Percentiles rank a stretch among this genome's conserved stretches.
These are phyloP conservation scores for Saposhnikovia divaricata DNA, from an alignment of 129 eudicot species.

Conservation along the genomic window DNA sequence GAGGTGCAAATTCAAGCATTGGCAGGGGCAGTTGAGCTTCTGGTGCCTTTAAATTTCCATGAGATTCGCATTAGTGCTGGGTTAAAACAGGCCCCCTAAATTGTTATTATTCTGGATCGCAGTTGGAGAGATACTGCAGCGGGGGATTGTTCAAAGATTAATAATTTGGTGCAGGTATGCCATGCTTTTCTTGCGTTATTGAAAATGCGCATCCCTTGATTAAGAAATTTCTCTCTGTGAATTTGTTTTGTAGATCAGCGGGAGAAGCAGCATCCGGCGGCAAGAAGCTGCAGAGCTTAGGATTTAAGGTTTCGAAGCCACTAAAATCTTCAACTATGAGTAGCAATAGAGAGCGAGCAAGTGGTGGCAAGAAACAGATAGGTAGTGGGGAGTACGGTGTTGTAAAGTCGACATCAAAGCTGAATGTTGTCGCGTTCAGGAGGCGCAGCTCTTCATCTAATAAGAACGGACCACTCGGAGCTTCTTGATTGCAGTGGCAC, in stretches of 20 bases:
- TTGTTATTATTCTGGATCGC: slow-evolving; percentile 17
- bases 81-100: not conserved
- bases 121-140: slow-evolving; percentile 92
- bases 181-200: slow-evolving; percentile 3
- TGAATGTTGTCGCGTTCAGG: slow-evolving; percentile 81
- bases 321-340: too few relatives aligned
- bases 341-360: too few relatives aligned
- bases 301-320: too few relatives aligned
- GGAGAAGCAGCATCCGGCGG: too few relatives aligned
- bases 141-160: slow-evolving; percentile 80
- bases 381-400: slow-evolving; percentile 25
- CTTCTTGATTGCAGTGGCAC: slow-evolving; percentile 1
- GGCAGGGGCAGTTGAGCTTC: slow-evolving; percentile 83
- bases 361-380: slow-evolving; percentile 24
- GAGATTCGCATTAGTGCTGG: slow-evolving; percentile 11
- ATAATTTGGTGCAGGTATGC: slow-evolving; percentile 81
- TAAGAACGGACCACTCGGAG: slow-evolving; percentile 2
- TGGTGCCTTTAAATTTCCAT: slow-evolving; percentile 7
- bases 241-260: slow-evolving; percentile 49
- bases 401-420: slow-evolving; percentile 34
- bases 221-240: slow-evolving; percentile 9
- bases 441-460: slow-evolving; percentile 57
- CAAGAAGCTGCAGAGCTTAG: too few relatives aligned
- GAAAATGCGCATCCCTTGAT: not conserved
- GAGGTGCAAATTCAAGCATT: slow-evolving; percentile 90